Evolutionary conservation across 2,329 filamentous ascomycete species (phyloP).

Genomic region (Xylariaceae sp.): DNA sequence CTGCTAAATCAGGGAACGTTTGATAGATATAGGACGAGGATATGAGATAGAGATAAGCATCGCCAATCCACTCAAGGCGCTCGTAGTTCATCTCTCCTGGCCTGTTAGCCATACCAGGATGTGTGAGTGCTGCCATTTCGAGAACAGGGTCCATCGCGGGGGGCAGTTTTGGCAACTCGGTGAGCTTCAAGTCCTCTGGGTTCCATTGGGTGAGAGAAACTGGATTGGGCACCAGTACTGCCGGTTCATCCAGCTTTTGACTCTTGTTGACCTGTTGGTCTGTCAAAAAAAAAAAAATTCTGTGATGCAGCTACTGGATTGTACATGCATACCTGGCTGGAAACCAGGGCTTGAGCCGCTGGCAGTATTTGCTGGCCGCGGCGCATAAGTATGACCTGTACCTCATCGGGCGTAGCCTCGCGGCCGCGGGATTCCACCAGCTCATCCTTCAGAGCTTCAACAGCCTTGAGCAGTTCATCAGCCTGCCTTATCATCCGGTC

Average conservation of each 20-base stretch:
- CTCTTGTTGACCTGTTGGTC: conserved; percentile 15
- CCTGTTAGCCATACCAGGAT: conserved; percentile 44
- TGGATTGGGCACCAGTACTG: conserved; percentile 17
- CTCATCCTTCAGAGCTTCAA: conserved; percentile 31
- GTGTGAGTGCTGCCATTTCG: conserved; percentile 62
- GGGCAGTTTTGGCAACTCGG: conserved; percentile 54
- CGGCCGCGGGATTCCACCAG: conserved; percentile 18
- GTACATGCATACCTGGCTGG: too few relatives aligned
- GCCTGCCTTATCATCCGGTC: conserved; percentile 29
- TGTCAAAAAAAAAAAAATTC: too few relatives aligned
- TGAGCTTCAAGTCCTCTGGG: conserved; percentile 40
- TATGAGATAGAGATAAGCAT: conserved; percentile 77
- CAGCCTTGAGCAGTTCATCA: conserved; percentile 34
- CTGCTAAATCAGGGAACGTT: conserved; percentile 60
- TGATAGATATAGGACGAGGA: conserved; percentile 71
- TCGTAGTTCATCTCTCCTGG: conserved; percentile 61
- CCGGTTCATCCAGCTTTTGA: conserved; percentile 16
- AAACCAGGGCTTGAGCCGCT: conserved; percentile 12
- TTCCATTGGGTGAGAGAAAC: conserved; percentile 43
- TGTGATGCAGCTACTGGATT: too few relatives aligned
- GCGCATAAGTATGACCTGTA: conserved; percentile 13
- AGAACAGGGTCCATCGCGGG: conserved; percentile 54
- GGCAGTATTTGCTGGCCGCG: conserved; percentile 21
- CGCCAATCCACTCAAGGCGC: conserved; percentile 81
- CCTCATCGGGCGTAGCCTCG: conserved; percentile 8